phyloP scores from a whole-genome alignment of 2,329 filamentous ascomycete genomes.

The Cercospora zeina region DNA sequence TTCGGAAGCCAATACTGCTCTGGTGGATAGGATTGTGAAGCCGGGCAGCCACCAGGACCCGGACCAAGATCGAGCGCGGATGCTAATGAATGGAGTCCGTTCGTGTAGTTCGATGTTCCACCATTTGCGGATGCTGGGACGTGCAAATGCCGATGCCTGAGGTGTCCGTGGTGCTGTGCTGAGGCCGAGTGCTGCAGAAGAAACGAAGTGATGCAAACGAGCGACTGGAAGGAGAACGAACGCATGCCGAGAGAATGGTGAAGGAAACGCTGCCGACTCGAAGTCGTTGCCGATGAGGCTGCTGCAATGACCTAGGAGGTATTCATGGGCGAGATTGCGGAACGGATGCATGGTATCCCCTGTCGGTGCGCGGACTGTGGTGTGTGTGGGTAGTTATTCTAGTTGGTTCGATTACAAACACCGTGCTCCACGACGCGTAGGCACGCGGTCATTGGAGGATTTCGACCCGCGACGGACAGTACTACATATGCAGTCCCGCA shows the following conservation, averaged over 20 bases:
- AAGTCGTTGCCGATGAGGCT: neutral
- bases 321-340: neutral
- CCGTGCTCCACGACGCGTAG: neutral
- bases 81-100: neutral
- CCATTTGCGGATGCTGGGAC: neutral
- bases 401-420: no score
- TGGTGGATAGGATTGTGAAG: neutral
- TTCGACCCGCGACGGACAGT: neutral
- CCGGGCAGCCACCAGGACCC: neutral
- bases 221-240: slow-evolving; percentile 6
- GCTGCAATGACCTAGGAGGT: neutral
- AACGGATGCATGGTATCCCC: slow-evolving; percentile 2
- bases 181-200: slow-evolving; percentile 3
- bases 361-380: neutral
- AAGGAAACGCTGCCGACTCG: neutral
- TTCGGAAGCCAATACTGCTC: slow-evolving; percentile 68
- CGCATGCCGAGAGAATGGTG: neutral
- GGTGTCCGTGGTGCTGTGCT: neutral
- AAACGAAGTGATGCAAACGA: slow-evolving; percentile 13
- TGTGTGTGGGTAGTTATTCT: no score
- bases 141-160: neutral
- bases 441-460: neutral
- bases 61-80: neutral
- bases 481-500: no score
- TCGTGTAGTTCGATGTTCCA: neutral